A percentile compares a stretch with the other conserved stretches of the same genome.
Conservation (phyloP, 2,329 filamentous ascomycete genomes). For the Diplodia mutila region DNA sequence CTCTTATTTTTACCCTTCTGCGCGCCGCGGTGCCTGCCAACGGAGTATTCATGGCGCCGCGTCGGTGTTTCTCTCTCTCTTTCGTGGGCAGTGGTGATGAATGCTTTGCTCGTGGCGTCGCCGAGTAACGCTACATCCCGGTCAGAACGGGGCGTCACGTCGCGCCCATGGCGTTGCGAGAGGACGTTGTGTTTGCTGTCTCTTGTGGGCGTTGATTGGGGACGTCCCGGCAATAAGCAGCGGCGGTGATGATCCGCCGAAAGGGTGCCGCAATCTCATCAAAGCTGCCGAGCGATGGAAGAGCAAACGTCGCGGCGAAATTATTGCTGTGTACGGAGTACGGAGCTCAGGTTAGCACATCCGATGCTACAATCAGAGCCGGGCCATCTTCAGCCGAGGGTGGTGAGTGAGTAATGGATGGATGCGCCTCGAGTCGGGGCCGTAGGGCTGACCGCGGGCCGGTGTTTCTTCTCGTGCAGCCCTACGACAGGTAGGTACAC, state of each 20-base stretch:
- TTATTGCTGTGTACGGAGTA: background rate
- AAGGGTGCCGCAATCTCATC: background rate
- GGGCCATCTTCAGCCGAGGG: background rate
- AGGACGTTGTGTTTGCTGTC: background rate
- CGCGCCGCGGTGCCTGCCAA: background rate
- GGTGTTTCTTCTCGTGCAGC: slow-evolving; percentile 4
- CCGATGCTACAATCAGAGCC: background rate
- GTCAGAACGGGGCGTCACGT: background rate
- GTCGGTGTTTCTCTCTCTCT: background rate
- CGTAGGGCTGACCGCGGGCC: slow-evolving; percentile 1
- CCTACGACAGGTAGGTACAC: too few relatives aligned
- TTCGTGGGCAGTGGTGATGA: background rate
- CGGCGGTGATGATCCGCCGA: background rate
- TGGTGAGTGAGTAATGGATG: background rate
- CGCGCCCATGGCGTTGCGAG: background rate
- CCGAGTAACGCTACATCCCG: background rate
- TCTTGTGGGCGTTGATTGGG: background rate
- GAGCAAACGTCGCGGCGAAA: background rate
- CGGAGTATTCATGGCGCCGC: background rate
- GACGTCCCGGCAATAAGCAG: background rate
- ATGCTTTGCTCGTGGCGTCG: background rate
- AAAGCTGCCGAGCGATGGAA: background rate
- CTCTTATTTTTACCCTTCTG: background rate
- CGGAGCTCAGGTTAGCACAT: background rate
- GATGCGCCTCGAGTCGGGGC: background rate